Percentiles rank a stretch among this genome's conserved stretches.
phyloP scores from a whole-genome alignment of 2,329 filamentous ascomycete genomes.

The Cladobotryum protrusum region DNA sequence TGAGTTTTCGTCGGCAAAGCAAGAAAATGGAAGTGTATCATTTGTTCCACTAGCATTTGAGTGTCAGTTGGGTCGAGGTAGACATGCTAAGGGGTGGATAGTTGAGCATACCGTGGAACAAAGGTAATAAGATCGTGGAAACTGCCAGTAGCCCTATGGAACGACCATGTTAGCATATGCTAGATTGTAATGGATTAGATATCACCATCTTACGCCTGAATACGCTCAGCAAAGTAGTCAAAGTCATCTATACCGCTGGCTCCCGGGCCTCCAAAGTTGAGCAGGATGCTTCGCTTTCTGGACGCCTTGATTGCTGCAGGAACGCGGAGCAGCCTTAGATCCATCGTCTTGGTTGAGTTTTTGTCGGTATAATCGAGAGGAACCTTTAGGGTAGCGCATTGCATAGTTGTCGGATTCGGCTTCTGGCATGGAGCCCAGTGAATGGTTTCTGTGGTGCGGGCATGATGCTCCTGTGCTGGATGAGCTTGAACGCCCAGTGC shows the following conservation, averaged over 20 bases:
- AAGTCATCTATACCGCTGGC: background rate
- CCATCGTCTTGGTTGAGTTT: constrained; percentile 14
- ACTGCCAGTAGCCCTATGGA: constrained; percentile 18
- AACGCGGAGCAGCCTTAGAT: constrained; percentile 12
- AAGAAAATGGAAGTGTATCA: constrained; percentile 21
- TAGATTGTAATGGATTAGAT: background rate
- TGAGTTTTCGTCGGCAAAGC: constrained; percentile 12
- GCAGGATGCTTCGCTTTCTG: constrained; percentile 23
- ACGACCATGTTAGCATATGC: background rate
- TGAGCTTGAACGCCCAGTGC: background rate
- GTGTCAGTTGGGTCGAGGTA: background rate
- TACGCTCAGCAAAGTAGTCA: background rate
- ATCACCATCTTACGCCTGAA: constrained; percentile 9
- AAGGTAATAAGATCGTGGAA: constrained; percentile 21
- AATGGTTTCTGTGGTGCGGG: background rate
- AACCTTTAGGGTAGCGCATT: constrained; percentile 1
- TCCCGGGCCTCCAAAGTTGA: constrained; percentile 26
- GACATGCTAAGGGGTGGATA: no score
- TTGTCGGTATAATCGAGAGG: constrained; percentile 10
- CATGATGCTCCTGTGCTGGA: background rate
- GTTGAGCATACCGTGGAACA: constrained; percentile 19
- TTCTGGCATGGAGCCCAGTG: background rate
- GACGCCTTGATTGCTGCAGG: constrained; percentile 12
- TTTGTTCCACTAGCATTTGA: constrained; percentile 19
- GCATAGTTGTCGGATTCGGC: background rate